phyloP scores from a whole-genome alignment of 1,139 yeast genomes.

The Pneumocystis sp. region DNA sequence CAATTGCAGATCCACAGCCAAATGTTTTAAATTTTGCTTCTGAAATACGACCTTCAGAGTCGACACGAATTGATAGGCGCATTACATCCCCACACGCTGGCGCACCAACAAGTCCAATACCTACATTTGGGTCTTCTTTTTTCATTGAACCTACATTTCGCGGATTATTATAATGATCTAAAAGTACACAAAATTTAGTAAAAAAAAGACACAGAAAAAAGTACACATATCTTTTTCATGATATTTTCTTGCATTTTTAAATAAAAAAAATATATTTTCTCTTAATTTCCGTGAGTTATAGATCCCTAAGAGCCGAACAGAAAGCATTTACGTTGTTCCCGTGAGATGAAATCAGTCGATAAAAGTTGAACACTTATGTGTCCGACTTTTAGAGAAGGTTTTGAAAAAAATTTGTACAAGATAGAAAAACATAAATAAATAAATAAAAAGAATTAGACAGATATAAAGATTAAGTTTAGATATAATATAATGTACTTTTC shows the following conservation, averaged over 20 bases:
- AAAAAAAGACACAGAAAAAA: background rate
- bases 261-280: background rate
- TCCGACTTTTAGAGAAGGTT: too few species aligned
- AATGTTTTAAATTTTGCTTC: constrained; percentile 96
- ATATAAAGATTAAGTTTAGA: too few species aligned
- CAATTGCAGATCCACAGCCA: constrained; percentile 97
- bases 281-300: background rate
- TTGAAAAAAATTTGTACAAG: too few species aligned
- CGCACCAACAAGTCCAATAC: constrained; percentile 91
- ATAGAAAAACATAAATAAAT: too few species aligned
- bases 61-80: constrained; percentile 90
- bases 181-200: constrained; percentile 18
- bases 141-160: constrained; percentile 90
- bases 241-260: background rate
- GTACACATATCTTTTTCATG: background rate
- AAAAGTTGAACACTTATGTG: background rate
- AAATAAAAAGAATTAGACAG: too few species aligned
- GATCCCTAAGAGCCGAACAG: background rate
- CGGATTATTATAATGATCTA: constrained; percentile 93
- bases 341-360: background rate
- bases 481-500: too few species aligned
- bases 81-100: constrained; percentile 99
- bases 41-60: constrained; percentile 73
- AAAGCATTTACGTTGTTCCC: background rate
- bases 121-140: constrained; percentile 64